Percentiles rank a stretch among this genome's conserved stretches.
These are phyloP conservation scores for Boletus fagicola DNA, from an alignment of 768 basidiomycete genomes.

Conservation along the genomic window DNA sequence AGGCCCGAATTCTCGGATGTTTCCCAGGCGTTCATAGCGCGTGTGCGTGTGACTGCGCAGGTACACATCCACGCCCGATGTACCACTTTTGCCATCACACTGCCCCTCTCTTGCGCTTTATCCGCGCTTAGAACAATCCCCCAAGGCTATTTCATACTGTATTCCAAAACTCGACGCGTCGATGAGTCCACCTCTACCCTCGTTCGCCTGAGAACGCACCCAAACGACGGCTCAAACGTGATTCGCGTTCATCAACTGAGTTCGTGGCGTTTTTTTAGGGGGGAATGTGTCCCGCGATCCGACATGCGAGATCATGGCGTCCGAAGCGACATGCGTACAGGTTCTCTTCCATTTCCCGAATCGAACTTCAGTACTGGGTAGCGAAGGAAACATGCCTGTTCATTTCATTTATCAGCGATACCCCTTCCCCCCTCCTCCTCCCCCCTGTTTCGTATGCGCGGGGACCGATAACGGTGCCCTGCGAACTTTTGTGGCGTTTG, in stretches of 20 bases:
- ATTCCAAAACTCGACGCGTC: not conserved
- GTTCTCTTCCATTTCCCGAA: not conserved
- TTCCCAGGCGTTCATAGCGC: constrained; percentile 5
- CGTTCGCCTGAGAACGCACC: not conserved
- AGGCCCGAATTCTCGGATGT: not conserved
- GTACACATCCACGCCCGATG: not conserved
- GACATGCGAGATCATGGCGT: not conserved
- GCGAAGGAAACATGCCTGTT: not conserved
- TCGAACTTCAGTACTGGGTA: not conserved
- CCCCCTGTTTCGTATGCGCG: not conserved
- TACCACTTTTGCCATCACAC: not conserved
- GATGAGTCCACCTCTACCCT: not conserved
- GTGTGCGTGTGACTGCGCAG: not conserved
- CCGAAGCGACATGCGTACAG: not conserved
- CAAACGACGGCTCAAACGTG: not conserved
- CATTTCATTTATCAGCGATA: not conserved
- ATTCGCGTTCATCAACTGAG: not conserved
- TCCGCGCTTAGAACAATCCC: not conserved
- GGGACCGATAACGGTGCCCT: not conserved
- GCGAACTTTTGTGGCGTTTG: not conserved
- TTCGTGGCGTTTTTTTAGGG: not conserved
- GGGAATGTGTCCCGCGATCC: not conserved
- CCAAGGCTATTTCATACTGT: not conserved
- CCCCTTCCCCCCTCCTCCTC: not conserved
- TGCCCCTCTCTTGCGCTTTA: not conserved